phyloP scores from a whole-genome alignment of 257 asterid species.

The Ophiorrhiza pumila region DNA sequence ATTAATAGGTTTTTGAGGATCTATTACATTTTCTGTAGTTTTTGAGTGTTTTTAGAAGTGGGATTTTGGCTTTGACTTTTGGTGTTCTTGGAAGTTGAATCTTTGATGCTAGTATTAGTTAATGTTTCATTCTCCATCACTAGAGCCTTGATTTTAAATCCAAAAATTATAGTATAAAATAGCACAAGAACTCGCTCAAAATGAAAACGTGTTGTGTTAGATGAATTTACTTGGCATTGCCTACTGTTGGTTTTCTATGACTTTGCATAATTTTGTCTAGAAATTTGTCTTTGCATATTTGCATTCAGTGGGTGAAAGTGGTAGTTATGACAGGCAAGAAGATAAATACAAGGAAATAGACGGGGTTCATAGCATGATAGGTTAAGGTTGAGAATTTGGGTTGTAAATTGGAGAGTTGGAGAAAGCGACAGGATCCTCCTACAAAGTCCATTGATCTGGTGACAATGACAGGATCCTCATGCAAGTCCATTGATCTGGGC shows the following conservation, averaged over 20 bases:
- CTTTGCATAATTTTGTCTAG: background rate
- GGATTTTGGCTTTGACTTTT: background rate
- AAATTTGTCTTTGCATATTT: background rate
- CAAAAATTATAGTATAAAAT: background rate
- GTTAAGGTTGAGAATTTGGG: constrained; percentile 5
- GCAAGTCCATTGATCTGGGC: constrained; percentile 1
- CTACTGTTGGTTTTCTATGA: background rate
- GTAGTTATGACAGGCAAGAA: constrained; percentile 14
- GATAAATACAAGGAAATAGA: constrained; percentile 10
- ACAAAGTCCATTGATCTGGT: constrained; percentile 9
- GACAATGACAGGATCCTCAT: too few relatives aligned
- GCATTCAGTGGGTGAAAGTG: constrained; percentile 15
- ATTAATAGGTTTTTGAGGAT: background rate
- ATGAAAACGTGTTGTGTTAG: background rate
- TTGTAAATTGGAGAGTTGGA: constrained; percentile 2
- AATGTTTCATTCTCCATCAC: background rate
- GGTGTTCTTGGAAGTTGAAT: background rate
- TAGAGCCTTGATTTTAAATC: background rate
- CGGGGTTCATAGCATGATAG: constrained; percentile 13
- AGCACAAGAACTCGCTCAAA: background rate
- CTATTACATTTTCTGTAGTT: background rate
- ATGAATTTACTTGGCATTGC: background rate
- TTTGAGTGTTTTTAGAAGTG: background rate
- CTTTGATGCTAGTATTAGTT: background rate
- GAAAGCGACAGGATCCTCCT: constrained; percentile 10